These are phyloP conservation scores for Boletus albobrunnescens DNA, from an alignment of 1,284 basidiomycete genomes.

Conservation along the genomic window DNA sequence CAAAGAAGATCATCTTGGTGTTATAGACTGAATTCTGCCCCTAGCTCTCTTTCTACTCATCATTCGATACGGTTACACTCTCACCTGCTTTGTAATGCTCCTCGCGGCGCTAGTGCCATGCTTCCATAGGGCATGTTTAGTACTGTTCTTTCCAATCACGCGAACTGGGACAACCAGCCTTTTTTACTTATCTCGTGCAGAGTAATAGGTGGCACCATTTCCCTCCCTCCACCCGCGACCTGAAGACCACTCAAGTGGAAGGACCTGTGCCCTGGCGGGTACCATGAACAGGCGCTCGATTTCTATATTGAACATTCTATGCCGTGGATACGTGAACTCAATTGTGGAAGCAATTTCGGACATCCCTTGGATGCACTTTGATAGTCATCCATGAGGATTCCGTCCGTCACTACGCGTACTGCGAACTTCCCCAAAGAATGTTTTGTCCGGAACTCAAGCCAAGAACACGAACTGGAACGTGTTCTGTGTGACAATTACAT, in stretches of 20 bases:
- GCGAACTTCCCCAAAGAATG: no score
- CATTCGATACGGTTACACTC: conserved; percentile 1
- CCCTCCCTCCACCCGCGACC: background rate
- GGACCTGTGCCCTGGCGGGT: background rate
- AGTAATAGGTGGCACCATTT: background rate
- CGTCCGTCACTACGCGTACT: background rate
- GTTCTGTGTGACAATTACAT: background rate
- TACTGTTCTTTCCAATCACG: background rate
- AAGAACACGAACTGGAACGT: background rate
- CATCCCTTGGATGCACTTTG: background rate
- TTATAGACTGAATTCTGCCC: conserved; percentile 53
- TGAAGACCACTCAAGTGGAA: background rate
- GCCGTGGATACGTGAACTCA: background rate
- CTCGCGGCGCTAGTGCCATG: background rate
- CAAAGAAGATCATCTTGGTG: conserved; percentile 91
- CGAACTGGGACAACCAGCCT: background rate
- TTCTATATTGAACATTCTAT: background rate
- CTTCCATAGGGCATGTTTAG: background rate
- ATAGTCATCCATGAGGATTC: background rate
- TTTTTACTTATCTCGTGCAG: background rate
- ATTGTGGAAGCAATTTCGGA: background rate
- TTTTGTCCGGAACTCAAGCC: background rate
- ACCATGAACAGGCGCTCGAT: background rate
- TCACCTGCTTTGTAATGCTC: background rate
- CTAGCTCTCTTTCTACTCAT: background rate